Evolutionary conservation across 2,329 filamentous ascomycete species (phyloP).

Genomic region (Setomelanomma holmii): DNA sequence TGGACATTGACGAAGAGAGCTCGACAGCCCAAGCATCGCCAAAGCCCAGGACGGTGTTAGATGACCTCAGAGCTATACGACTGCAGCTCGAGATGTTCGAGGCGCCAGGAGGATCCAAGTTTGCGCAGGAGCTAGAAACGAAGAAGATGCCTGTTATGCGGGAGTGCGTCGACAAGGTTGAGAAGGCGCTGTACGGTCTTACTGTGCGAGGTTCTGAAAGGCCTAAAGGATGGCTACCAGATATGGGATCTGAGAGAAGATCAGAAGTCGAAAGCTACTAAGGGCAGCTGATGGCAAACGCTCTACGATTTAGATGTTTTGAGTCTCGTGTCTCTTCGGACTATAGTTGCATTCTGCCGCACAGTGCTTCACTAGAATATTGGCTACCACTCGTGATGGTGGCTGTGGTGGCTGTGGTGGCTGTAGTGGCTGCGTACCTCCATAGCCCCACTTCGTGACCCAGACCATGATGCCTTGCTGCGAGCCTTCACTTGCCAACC

Average conservation of each 20-base stretch:
- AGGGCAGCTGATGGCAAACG: background rate
- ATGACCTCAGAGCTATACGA: slow-evolving; percentile 80
- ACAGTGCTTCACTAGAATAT: too few relatives aligned
- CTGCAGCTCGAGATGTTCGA: slow-evolving; percentile 77
- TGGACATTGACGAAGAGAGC: slow-evolving; percentile 46
- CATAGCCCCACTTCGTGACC: too few relatives aligned
- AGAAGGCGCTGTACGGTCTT: slow-evolving; percentile 86
- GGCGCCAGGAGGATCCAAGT: slow-evolving; percentile 60
- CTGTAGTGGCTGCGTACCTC: slow-evolving; percentile 24
- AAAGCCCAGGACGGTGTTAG: slow-evolving; percentile 69
- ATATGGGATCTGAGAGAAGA: slow-evolving; percentile 61
- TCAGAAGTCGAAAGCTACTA: slow-evolving; percentile 52
- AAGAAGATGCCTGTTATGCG: slow-evolving; percentile 89
- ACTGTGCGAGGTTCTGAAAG: slow-evolving; percentile 86
- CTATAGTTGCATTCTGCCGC: too few relatives aligned
- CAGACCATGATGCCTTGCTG: slow-evolving; percentile 15
- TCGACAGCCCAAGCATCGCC: slow-evolving; percentile 23
- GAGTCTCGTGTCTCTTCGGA: too few relatives aligned
- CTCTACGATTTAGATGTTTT: too few relatives aligned
- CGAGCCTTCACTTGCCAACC: slow-evolving; percentile 22
- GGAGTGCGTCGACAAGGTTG: slow-evolving; percentile 90
- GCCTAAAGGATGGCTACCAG: slow-evolving; percentile 90
- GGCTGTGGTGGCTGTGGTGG: slow-evolving; percentile 18
- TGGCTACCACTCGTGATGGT: slow-evolving; percentile 10
- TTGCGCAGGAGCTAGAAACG: slow-evolving; percentile 66